Conservation (phyloP, 345 rosid genomes). For the Schrenkiella parvula region DNA sequence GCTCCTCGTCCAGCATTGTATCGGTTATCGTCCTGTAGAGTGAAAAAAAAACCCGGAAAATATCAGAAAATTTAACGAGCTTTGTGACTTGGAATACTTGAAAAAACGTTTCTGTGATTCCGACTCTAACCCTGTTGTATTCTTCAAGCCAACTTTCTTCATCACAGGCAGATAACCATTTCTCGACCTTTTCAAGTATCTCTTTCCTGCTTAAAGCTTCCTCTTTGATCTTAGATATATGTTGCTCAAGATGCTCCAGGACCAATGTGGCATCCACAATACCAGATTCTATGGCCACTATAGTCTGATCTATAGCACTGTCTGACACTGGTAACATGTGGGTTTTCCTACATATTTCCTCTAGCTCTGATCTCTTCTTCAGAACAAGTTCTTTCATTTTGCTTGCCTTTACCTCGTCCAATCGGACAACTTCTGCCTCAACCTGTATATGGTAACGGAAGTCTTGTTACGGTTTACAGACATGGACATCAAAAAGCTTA, state of each 20-base stretch:
- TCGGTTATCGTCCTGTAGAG: conserved; percentile 81
- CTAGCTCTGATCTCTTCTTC: conserved; percentile 85
- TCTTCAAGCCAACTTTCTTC: conserved; percentile 99
- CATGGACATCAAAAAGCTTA: not conserved
- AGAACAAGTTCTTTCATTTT: conserved; percentile 96
- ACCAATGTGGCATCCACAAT: conserved; percentile 55
- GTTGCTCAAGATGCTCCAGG: conserved; percentile 81
- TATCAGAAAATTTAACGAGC: not conserved
- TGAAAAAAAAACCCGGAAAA: conserved; percentile 21
- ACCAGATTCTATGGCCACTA: conserved; percentile 86
- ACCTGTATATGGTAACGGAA: conserved; percentile 48
- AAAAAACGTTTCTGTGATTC: not conserved
- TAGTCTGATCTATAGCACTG: conserved; percentile 56
- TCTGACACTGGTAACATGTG: conserved; percentile 70
- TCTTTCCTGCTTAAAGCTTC: conserved; percentile 91
- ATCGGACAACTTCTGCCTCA: conserved; percentile 76
- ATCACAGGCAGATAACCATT: conserved; percentile 91
- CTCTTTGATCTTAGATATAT: conserved; percentile 77
- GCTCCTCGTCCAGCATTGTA: conserved; percentile 98
- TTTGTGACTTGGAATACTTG: not conserved
- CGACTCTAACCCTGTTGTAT: conserved; percentile 71
- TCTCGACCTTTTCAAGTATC: conserved; percentile 90
- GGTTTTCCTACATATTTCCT: conserved; percentile 87
- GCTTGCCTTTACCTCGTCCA: conserved; percentile 87
- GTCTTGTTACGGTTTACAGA: not conserved